Percentiles rank a stretch among this genome's conserved stretches.
These are phyloP conservation scores for Sechiopsis laciniata DNA, from an alignment of 306 rosid genomes.

Conservation along the genomic window DNA sequence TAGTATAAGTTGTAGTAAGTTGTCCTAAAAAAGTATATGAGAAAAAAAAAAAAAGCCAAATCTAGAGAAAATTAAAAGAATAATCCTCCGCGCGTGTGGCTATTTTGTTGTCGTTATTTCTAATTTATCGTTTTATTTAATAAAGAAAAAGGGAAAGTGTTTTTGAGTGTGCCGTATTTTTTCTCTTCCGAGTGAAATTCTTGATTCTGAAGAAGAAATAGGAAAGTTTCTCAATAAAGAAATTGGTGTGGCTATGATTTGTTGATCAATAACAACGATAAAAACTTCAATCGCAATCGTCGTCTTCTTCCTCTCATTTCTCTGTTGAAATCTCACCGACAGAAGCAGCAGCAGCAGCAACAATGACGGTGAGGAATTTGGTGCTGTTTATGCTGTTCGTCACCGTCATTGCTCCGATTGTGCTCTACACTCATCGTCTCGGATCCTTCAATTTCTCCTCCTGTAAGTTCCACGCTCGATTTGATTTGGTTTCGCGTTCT, in stretches of 20 bases:
- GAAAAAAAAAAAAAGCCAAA: background rate
- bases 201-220: background rate
- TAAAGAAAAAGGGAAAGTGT: background rate
- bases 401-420: conserved; percentile 88
- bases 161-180: background rate
- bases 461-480: conserved; percentile 39
- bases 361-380: conserved; percentile 63
- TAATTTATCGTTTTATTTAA: conserved; percentile 5
- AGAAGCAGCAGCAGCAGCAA: conserved; percentile 4
- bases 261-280: background rate
- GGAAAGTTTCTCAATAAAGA: background rate
- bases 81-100: conserved; percentile 1
- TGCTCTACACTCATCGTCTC: conserved; percentile 79
- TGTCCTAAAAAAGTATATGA: too few relatives aligned
- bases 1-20: too few relatives aligned
- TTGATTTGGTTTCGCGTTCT: background rate
- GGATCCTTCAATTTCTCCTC: conserved; percentile 50
- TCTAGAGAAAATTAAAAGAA: background rate
- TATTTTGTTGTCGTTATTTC: conserved; percentile 2
- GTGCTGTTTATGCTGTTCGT: conserved; percentile 54
- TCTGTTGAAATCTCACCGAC: background rate
- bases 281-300: background rate
- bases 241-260: background rate
- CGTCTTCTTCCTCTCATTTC: conserved; percentile 9
- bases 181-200: background rate